Percentiles rank a stretch among this genome's conserved stretches.
These are phyloP conservation scores for Dothidotthia symphoricarpi DNA, from an alignment of 2,329 filamentous ascomycete species.

Conservation along the genomic window DNA sequence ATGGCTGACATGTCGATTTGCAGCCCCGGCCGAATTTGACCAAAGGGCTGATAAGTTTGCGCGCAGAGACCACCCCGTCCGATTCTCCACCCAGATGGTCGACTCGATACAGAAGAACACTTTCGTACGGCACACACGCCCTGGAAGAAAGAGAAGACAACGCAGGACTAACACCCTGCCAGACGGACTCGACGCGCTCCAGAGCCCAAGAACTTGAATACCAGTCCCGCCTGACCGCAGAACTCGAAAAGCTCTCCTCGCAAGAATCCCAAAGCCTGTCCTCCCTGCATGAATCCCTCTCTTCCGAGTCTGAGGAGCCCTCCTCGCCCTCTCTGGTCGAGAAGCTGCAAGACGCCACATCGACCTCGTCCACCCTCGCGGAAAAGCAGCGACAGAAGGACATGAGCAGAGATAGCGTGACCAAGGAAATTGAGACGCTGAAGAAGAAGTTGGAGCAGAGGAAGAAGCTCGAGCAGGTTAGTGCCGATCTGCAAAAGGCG, in stretches of 20 bases:
- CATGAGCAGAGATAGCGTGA: conserved; percentile 54
- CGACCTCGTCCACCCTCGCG: conserved; percentile 36
- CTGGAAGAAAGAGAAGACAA: neutral
- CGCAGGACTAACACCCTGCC: conserved; percentile 14
- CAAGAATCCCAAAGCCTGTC: conserved; percentile 68
- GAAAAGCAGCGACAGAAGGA: conserved; percentile 47
- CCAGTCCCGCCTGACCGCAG: conserved; percentile 79
- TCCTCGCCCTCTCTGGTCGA: conserved; percentile 37
- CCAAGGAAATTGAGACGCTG: conserved; percentile 58
- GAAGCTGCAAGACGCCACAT: conserved; percentile 39
- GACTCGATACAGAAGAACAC: conserved; percentile 79
- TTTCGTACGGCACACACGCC: conserved; percentile 60
- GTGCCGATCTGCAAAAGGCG: conserved; percentile 70
- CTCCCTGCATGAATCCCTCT: conserved; percentile 64
- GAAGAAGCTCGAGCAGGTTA: conserved; percentile 62
- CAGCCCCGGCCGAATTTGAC: conserved; percentile 1
- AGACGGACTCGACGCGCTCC: conserved; percentile 87
- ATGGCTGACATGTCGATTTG: conserved; percentile 17
- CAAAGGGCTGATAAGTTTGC: conserved; percentile 37
- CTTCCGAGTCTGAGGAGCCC: conserved; percentile 44
- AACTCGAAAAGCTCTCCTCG: conserved; percentile 76
- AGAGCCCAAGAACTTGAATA: conserved; percentile 82
- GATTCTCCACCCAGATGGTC: conserved; percentile 78
- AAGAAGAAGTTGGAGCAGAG: conserved; percentile 51
- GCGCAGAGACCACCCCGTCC: conserved; percentile 59